phyloP scores from a whole-genome alignment of 495 filamentous ascomycete genomes.

The Immersiella caudata region DNA sequence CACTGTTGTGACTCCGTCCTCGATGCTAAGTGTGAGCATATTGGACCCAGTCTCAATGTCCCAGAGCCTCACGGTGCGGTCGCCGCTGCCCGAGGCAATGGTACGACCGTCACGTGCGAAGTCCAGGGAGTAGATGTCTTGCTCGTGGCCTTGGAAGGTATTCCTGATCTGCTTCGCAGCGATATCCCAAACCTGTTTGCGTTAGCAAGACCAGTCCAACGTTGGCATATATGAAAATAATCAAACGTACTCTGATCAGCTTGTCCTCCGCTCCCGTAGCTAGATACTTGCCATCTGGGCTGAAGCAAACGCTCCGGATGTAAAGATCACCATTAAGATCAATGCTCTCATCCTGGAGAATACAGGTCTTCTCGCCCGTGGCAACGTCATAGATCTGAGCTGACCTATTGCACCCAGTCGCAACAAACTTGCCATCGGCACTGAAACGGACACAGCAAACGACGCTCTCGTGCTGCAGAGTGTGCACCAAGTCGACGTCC shows the following conservation, averaged over 20 bases:
- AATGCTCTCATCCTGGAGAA: conserved; percentile 79
- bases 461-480: conserved; percentile 81
- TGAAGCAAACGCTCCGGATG: conserved; percentile 91
- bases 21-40: conserved; percentile 77
- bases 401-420: conserved; percentile 85
- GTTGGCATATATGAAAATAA: neutral
- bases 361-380: conserved; percentile 75
- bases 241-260: conserved; percentile 75
- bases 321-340: conserved; percentile 86
- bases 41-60: conserved; percentile 77
- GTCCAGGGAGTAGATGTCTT: conserved; percentile 92
- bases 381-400: conserved; percentile 88
- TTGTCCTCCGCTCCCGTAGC: conserved; percentile 92
- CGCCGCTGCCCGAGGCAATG: conserved; percentile 86
- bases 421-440: conserved; percentile 83
- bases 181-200: conserved; percentile 83
- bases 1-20: conserved; percentile 89
- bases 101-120: conserved; percentile 85
- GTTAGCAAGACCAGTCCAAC: conserved; percentile 1
- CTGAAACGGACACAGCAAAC: conserved; percentile 93
- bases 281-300: conserved; percentile 84
- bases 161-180: conserved; percentile 71
- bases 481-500: conserved; percentile 87
- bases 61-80: conserved; percentile 87
- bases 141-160: conserved; percentile 83